A percentile compares a stretch with the other conserved stretches of the same genome.
Conservation (phyloP, 305 asterid species). For the Ilex paraguariensis region DNA sequence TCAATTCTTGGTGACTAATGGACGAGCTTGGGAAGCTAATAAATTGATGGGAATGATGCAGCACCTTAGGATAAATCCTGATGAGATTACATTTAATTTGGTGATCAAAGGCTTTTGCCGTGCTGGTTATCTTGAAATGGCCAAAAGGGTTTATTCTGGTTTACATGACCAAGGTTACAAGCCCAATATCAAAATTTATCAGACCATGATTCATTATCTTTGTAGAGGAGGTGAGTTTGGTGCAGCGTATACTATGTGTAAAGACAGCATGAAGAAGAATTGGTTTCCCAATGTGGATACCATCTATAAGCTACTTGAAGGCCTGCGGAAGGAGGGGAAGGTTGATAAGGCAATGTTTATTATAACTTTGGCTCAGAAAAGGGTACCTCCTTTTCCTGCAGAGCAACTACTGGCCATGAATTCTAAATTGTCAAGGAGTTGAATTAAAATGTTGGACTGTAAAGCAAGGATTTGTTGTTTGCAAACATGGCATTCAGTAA, state of each 20-base stretch:
- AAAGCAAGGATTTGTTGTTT: not conserved
- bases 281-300: slow-evolving; percentile 63
- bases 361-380: slow-evolving; percentile 37
- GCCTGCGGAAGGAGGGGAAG: slow-evolving; percentile 38
- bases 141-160: slow-evolving; percentile 50
- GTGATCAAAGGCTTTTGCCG: slow-evolving; percentile 72
- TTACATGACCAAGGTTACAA: slow-evolving; percentile 43
- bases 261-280: slow-evolving; percentile 57
- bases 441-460: slow-evolving; percentile 13
- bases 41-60: slow-evolving; percentile 49
- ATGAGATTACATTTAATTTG: slow-evolving; percentile 71
- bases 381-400: slow-evolving; percentile 33
- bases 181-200: slow-evolving; percentile 67
- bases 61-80: slow-evolving; percentile 29
- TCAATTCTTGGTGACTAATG: slow-evolving; percentile 53
- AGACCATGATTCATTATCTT: slow-evolving; percentile 71
- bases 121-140: slow-evolving; percentile 49
- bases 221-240: slow-evolving; percentile 43
- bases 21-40: slow-evolving; percentile 75
- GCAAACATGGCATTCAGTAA: slow-evolving; percentile 9
- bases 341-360: slow-evolving; percentile 45
- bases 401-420: slow-evolving; percentile 21
- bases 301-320: slow-evolving; percentile 51
- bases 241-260: slow-evolving; percentile 56
- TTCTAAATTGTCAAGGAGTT: slow-evolving; percentile 28